Evolutionary conservation across 352 stramenopile species (phyloP).

Genomic region (Phytophthora macrochlamydospora): DNA sequence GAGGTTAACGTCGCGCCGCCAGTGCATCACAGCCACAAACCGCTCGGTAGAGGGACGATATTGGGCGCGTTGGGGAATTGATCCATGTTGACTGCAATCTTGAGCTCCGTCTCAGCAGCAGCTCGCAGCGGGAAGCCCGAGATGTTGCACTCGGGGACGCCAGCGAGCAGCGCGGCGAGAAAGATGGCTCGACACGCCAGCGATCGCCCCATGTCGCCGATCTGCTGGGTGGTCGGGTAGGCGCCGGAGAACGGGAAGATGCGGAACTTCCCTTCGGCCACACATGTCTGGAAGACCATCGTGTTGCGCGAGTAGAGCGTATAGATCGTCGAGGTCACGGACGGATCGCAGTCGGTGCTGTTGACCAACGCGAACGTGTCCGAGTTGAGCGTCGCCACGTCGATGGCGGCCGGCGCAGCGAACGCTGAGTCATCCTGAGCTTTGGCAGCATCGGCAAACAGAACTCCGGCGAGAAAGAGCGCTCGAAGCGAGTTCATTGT

Average conservation of each 20-base stretch:
- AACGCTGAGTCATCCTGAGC: constrained; percentile 13
- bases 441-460: constrained; percentile 5
- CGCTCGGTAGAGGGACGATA: constrained; percentile 35
- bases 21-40: constrained; percentile 47
- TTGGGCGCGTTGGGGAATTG: constrained; percentile 12
- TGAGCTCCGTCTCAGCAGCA: constrained; percentile 54
- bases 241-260: constrained; percentile 54
- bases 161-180: constrained; percentile 39
- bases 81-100: constrained; percentile 47
- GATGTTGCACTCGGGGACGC: constrained; percentile 50
- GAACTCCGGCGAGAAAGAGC: constrained; percentile 5
- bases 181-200: constrained; percentile 51
- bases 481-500: neutral
- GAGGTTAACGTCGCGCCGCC: constrained; percentile 53
- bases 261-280: constrained; percentile 42
- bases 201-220: constrained; percentile 34
- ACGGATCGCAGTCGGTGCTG: constrained; percentile 38
- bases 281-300: constrained; percentile 52
- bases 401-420: constrained; percentile 20
- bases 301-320: constrained; percentile 52
- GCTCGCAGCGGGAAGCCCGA: constrained; percentile 47
- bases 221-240: constrained; percentile 39
- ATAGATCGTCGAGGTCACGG: constrained; percentile 33
- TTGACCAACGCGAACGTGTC: constrained; percentile 38
- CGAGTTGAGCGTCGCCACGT: constrained; percentile 31